Percentiles rank a stretch among this genome's conserved stretches.
These are phyloP conservation scores for Xylariaceae sp. DNA, from an alignment of 2,329 filamentous ascomycete species.

Conservation along the genomic window DNA sequence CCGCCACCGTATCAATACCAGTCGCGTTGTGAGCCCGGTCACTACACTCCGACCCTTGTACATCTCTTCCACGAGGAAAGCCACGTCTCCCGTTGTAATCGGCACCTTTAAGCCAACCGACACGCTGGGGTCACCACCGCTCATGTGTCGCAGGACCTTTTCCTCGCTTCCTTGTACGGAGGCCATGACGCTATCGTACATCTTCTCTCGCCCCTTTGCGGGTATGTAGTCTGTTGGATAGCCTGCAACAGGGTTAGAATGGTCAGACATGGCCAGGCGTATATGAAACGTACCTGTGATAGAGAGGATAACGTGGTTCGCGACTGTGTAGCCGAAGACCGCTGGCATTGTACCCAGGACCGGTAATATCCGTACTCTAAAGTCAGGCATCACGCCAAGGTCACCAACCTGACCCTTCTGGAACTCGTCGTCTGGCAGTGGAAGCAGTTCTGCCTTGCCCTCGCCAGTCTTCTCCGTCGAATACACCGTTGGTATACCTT, in stretches of 20 bases:
- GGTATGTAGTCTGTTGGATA: slow-evolving; percentile 85
- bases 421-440: slow-evolving; percentile 83
- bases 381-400: slow-evolving; percentile 84
- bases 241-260: slow-evolving; percentile 38
- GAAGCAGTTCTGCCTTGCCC: slow-evolving; percentile 85
- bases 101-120: slow-evolving; percentile 73
- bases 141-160: slow-evolving; percentile 56
- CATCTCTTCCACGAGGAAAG: slow-evolving; percentile 85
- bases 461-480: slow-evolving; percentile 86
- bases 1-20: slow-evolving; percentile 78
- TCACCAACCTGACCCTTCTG: slow-evolving; percentile 81
- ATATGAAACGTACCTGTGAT: slow-evolving; percentile 52
- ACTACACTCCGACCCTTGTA: slow-evolving; percentile 79
- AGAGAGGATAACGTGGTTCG: slow-evolving; percentile 86
- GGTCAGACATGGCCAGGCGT: neutral
- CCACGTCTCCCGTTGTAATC: slow-evolving; percentile 73
- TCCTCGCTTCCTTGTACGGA: slow-evolving; percentile 76
- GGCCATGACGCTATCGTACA: slow-evolving; percentile 81
- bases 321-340: slow-evolving; percentile 85
- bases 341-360: slow-evolving; percentile 97
- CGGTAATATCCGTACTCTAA: slow-evolving; percentile 89
- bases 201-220: slow-evolving; percentile 79
- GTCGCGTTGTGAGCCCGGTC: slow-evolving; percentile 73
- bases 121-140: slow-evolving; percentile 42
- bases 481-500: slow-evolving; percentile 87